phyloP scores from a whole-genome alignment of 371 early-diverging fungal genomes.

The Smittium culicis region DNA sequence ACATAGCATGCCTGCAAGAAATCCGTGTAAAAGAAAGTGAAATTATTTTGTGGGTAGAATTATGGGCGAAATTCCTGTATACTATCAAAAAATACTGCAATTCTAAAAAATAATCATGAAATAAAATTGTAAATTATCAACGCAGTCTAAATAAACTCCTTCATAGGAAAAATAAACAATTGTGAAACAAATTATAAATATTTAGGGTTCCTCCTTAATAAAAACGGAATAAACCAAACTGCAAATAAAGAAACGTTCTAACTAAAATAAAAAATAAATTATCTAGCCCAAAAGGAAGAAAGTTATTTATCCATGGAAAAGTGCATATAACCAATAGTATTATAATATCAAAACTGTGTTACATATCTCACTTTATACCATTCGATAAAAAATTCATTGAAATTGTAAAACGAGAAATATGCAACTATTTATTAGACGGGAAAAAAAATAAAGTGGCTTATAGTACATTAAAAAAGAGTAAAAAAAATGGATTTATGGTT shows the following conservation, averaged over 20 bases:
- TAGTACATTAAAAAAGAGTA: background rate
- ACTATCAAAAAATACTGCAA: no score
- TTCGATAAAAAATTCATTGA: background rate
- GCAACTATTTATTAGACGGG: background rate
- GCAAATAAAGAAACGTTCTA: background rate
- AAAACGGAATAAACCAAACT: background rate
- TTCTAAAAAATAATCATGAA: no score
- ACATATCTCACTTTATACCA: background rate
- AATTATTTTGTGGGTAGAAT: no score
- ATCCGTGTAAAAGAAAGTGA: no score
- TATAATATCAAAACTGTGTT: background rate
- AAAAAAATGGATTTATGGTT: background rate
- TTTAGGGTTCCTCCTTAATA: background rate
- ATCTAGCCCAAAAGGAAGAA: background rate
- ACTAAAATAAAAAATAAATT: background rate
- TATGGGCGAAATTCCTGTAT: no score
- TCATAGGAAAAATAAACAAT: background rate
- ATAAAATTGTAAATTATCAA: no score
- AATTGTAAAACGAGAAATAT: background rate
- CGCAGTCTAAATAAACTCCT: background rate
- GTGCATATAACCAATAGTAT: background rate
- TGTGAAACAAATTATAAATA: background rate
- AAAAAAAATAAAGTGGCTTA: background rate
- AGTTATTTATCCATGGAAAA: background rate
- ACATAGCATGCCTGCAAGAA: no score